Percentiles rank a stretch among this genome's conserved stretches.
These are phyloP conservation scores for Cymbidium sinense DNA, from an alignment of 106 monocot genomes.

Conservation along the genomic window DNA sequence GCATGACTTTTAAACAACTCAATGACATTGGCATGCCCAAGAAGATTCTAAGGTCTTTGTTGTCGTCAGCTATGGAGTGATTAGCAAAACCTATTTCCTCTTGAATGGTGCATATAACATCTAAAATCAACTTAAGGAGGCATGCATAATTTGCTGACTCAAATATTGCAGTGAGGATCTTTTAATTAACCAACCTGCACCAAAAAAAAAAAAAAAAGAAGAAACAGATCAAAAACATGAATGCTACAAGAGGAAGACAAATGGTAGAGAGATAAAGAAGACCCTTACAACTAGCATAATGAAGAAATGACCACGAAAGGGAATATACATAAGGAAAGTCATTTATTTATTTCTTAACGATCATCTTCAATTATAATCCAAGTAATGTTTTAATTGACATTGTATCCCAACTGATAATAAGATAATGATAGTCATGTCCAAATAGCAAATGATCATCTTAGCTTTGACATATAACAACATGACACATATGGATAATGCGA, in stretches of 20 bases:
- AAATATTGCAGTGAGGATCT: neutral
- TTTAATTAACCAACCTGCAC: neutral
- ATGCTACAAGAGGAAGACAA: neutral
- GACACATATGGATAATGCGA: neutral
- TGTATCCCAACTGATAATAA: neutral
- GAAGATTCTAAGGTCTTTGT: neutral
- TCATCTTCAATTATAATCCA: neutral
- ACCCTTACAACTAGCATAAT: neutral
- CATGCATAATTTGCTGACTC: neutral
- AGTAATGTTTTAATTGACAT: neutral
- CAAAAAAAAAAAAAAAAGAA: neutral
- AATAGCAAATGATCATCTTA: neutral
- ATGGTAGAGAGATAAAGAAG: neutral
- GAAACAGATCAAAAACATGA: neutral
- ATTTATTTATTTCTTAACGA: neutral
- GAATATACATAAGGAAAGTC: neutral
- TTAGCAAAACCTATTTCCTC: neutral
- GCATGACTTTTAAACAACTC: neutral
- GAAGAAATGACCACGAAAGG: neutral
- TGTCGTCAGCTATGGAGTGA: neutral
- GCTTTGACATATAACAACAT: neutral
- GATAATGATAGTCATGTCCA: neutral
- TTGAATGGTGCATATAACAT: neutral
- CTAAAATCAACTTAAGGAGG: neutral
- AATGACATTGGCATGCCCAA: neutral